Base-by-base conservation (phyloP, 768 basidiomycete species). In the Suillus discolor region DNA sequence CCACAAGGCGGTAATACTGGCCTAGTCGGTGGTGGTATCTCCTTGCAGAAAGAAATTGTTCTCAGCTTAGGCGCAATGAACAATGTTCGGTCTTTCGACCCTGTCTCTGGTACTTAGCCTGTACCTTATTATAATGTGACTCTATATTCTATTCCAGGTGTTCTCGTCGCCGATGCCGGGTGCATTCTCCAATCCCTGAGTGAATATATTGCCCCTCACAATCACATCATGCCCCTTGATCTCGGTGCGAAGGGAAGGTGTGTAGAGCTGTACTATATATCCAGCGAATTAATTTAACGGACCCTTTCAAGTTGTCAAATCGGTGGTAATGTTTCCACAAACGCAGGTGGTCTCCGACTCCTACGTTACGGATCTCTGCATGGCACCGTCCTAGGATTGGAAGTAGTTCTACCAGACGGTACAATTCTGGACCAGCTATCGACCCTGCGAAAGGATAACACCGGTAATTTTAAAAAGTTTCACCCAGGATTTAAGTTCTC, bases 1-100 rank as follows among this genome's bases (percentile, higher is more conserved):
- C 97, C 97, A 2, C 97, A 99, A 77, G 97, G 97, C 57, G 97
- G 97, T 55, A 99, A 99, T 80, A 99, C 97, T 0, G 97, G 97
- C 18, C 86, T 99, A 15, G 97, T 99, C 44, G 97, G 96, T 64
- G 97, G 97, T 44, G 89, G 96, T 67, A 92, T 97, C 13, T 97
- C 97, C 0, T 75, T 95, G 45, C 81, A 87, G 69, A 90, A 96
- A 74, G 97, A 99, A 78, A 78, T 99, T 67, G 84, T 99, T 61
- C 80, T 99, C 61, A 95, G 87, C 67, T 83, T 97, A 47, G 81
- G 88, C 25, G 94, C 92, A 72, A 87, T 99, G 88, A 88, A 87
- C 72, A 84, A 85, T 67, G 85, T 95, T 61, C 89, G 94, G 70
- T 88, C 88, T 4, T 95, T 94, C 71, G 94, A 95, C 73, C 85